Conservation (phyloP, 768 basidiomycete species). For the Trametes cubensis region DNA sequence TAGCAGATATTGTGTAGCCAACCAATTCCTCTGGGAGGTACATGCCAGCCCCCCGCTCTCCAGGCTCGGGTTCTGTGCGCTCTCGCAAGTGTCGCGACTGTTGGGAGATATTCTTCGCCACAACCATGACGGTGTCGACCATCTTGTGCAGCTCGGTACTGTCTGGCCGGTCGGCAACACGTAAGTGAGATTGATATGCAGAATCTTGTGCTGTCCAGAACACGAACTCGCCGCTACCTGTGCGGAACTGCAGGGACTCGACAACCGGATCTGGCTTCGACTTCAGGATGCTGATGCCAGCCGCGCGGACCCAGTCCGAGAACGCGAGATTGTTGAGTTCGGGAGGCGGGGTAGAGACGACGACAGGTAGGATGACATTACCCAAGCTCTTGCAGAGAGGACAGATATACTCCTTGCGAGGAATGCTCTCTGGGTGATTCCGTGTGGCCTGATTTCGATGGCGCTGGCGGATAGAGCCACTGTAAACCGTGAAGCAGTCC, state of each 20-base stretch:
- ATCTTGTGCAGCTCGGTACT: constrained; percentile 71
- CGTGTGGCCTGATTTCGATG: constrained; percentile 87
- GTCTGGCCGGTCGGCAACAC: constrained; percentile 53
- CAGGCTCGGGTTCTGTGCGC: constrained; percentile 66
- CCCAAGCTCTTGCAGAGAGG: constrained; percentile 96
- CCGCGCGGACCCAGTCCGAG: constrained; percentile 87
- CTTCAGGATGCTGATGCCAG: constrained; percentile 87
- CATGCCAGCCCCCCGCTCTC: constrained; percentile 80
- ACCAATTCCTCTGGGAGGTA: constrained; percentile 92
- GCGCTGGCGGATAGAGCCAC: constrained; percentile 79
- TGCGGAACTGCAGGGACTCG: constrained; percentile 74
- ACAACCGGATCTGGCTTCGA: constrained; percentile 73
- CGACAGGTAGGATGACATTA: constrained; percentile 89
- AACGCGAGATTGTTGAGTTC: constrained; percentile 63
- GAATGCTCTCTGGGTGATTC: constrained; percentile 94
- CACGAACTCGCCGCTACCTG: constrained; percentile 85
- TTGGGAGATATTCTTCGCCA: constrained; percentile 77
- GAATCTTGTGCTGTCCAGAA: constrained; percentile 87
- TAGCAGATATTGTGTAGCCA: constrained; percentile 80
- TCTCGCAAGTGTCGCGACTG: constrained; percentile 85
- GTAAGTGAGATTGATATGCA: constrained; percentile 60
- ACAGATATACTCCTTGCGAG: constrained; percentile 92
- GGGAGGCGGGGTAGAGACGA: constrained; percentile 48
- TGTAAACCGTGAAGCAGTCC: constrained; percentile 91
- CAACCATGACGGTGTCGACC: constrained; percentile 83